A percentile compares a stretch with the other conserved stretches of the same genome.
Conservation (phyloP, 257 asterid genomes). For the Avicennia marina region DNA sequence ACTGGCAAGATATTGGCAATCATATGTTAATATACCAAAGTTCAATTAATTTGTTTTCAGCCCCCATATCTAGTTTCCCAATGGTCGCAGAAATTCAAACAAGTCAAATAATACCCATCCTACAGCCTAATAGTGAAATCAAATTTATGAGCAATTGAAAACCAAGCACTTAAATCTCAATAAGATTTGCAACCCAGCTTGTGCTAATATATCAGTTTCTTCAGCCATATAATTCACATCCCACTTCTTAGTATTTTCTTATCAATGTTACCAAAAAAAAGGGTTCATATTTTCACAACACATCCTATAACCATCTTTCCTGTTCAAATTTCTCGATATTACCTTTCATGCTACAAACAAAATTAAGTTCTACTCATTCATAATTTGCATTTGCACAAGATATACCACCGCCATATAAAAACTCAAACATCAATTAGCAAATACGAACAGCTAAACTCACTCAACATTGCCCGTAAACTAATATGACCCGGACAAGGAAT, state of each 20-base stretch:
- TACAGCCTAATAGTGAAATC: background rate
- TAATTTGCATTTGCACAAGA: background rate
- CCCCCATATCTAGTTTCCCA: background rate
- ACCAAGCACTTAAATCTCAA: background rate
- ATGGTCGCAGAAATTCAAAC: background rate
- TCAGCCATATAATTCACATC: background rate
- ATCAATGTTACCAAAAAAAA: constrained; percentile 2
- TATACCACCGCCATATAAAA: background rate
- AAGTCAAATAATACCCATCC: background rate
- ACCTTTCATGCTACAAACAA: background rate
- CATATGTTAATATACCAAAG: background rate
- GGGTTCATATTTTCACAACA: background rate
- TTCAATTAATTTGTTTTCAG: background rate
- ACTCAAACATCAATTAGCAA: background rate
- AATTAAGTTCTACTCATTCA: constrained; percentile 6
- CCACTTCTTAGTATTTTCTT: background rate
- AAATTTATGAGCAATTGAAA: background rate
- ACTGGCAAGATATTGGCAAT: background rate
- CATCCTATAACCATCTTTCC: background rate
- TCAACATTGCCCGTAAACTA: constrained; percentile 9
- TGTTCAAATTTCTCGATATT: background rate
- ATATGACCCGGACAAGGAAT: no score
- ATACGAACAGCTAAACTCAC: background rate
- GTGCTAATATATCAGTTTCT: background rate
- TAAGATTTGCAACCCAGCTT: background rate